These are phyloP conservation scores for Pyrenophora seminiperda DNA, from an alignment of 2,329 filamentous ascomycete species.

Conservation along the genomic window DNA sequence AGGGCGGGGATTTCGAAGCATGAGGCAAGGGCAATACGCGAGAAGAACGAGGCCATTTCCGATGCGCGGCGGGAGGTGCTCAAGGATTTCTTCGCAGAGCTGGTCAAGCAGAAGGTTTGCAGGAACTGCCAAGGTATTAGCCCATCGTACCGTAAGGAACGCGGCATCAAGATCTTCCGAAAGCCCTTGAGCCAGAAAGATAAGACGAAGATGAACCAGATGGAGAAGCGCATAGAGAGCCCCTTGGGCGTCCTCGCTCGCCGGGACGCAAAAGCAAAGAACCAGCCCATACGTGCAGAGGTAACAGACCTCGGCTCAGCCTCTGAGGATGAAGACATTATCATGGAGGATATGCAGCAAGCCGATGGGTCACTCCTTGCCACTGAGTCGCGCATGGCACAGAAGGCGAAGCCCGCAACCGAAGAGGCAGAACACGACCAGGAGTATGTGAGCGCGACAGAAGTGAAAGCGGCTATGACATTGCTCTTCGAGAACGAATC, in stretches of 20 bases:
- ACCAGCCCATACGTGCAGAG: constrained; percentile 60
- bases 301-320: constrained; percentile 65
- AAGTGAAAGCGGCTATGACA: constrained; percentile 78
- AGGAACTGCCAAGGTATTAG: constrained; percentile 60
- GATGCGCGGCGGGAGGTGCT: constrained; percentile 77
- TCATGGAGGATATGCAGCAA: constrained; percentile 42
- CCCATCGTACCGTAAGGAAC: constrained; percentile 84
- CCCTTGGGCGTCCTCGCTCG: constrained; percentile 66
- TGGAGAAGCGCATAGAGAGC: constrained; percentile 70
- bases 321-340: constrained; percentile 49
- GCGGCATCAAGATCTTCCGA: constrained; percentile 91
- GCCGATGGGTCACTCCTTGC: constrained; percentile 60
- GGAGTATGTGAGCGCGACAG: constrained; percentile 79
- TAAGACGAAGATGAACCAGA: constrained; percentile 74
- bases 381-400: constrained; percentile 50
- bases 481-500: constrained; percentile 86
- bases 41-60: constrained; percentile 82
- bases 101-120: constrained; percentile 74
- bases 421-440: constrained; percentile 55
- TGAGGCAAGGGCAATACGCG: constrained; percentile 55
- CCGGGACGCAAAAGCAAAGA: constrained; percentile 51
- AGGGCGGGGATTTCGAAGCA: constrained; percentile 56
- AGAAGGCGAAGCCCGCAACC: constrained; percentile 48
- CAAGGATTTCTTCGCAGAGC: constrained; percentile 78
- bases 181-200: constrained; percentile 77